Evolutionary conservation across 1,284 basidiomycete genomes (phyloP).

Genomic region (Chondrostereum purpureum): DNA sequence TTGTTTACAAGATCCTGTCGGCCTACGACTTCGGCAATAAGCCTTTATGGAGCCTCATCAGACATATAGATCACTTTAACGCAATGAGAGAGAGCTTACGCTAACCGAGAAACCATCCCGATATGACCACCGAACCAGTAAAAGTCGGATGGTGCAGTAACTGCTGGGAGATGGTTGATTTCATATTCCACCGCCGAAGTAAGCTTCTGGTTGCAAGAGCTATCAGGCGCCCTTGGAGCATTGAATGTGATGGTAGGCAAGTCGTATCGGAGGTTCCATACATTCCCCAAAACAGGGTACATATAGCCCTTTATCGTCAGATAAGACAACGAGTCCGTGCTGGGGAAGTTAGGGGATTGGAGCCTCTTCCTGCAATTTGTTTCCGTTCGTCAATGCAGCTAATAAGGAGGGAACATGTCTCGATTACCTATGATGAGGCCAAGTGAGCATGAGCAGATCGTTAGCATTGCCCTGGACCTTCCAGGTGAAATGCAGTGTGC

Average conservation of each 20-base stretch:
- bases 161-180: conserved; percentile 20
- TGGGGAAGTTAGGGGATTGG: conserved; percentile 19
- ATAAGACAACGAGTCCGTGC: conserved; percentile 22
- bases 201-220: conserved; percentile 21
- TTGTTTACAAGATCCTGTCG: conserved; percentile 23
- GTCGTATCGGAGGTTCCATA: conserved; percentile 24
- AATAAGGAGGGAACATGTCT: conserved; percentile 1
- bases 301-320: conserved; percentile 29
- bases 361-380: conserved; percentile 17
- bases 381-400: background rate
- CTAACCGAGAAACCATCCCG: conserved; percentile 22
- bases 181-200: conserved; percentile 28
- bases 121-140: conserved; percentile 26
- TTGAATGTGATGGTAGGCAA: conserved; percentile 26
- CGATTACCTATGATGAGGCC: conserved; percentile 28
- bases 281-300: conserved; percentile 25
- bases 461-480: conserved; percentile 21
- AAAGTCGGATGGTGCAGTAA: conserved; percentile 25
- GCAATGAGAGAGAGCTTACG: conserved; percentile 16
- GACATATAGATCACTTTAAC: background rate
- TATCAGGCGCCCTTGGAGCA: conserved; percentile 24
- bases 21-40: conserved; percentile 27
- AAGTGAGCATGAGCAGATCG: conserved; percentile 26
- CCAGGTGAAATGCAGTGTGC: conserved; percentile 26
- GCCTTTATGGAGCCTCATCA: conserved; percentile 17